phyloP scores from a whole-genome alignment of 495 filamentous ascomycete species.

The Xylaria venustula region DNA sequence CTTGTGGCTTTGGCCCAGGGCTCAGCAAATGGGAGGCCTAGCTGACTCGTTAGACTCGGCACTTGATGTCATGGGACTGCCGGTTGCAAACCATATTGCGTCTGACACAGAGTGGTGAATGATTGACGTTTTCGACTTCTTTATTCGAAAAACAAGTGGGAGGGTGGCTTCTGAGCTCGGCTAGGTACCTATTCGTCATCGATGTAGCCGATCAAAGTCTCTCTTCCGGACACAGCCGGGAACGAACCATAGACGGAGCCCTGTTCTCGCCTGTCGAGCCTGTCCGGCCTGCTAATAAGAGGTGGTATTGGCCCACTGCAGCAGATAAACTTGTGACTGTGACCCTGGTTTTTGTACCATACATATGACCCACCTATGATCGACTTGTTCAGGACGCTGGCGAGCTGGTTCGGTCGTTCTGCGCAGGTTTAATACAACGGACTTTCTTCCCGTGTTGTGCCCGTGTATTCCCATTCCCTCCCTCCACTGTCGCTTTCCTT shows the following conservation, averaged over 20 bases:
- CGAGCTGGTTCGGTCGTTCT: constrained; percentile 17
- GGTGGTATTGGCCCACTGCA: not conserved
- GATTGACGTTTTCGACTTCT: not conserved
- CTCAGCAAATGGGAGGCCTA: constrained; percentile 1
- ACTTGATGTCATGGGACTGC: constrained; percentile 15
- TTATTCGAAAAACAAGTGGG: not conserved
- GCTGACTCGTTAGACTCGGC: constrained; percentile 11
- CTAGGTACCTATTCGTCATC: constrained; percentile 15
- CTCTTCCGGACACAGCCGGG: not conserved
- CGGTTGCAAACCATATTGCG: not conserved
- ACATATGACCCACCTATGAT: constrained; percentile 24
- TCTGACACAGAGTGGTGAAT: not conserved
- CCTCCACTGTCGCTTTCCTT: too few species aligned
- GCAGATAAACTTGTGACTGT: constrained; percentile 7
- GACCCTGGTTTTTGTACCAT: constrained; percentile 14
- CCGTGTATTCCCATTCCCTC: not conserved
- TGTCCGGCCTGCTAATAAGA: not conserved
- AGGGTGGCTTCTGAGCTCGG: constrained; percentile 3
- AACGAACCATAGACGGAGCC: too few species aligned
- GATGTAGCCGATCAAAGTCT: not conserved
- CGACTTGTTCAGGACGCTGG: constrained; percentile 3
- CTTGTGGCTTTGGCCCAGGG: not conserved
- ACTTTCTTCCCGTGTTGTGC: too few species aligned
- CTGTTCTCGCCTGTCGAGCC: not conserved
- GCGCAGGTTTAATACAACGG: constrained; percentile 15